These are phyloP conservation scores for Eragrostis nindensis DNA, from an alignment of 176 grass and related monocot genomes.

Conservation along the genomic window DNA sequence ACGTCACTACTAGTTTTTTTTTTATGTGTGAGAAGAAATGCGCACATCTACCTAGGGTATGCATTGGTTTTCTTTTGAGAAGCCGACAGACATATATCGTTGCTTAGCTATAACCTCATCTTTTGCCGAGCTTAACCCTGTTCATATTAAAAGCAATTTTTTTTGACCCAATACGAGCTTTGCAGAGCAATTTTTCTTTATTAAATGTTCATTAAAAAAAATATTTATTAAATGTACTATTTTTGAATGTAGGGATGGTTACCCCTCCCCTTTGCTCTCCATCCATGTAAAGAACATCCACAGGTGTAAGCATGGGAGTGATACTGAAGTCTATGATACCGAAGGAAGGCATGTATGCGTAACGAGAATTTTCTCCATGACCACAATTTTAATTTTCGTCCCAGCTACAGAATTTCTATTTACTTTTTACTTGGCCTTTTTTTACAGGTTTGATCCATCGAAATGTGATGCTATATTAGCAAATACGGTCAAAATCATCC, in stretches of 20 bases:
- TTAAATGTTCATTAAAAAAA: no score
- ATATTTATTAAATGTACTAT: no score
- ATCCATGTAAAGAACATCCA: constrained; percentile 72
- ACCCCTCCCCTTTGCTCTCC: constrained; percentile 59
- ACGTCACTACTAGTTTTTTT: neutral
- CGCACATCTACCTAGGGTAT: neutral
- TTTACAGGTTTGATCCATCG: constrained; percentile 62
- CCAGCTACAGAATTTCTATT: constrained; percentile 3
- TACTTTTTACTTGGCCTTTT: neutral
- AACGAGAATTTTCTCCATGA: no score
- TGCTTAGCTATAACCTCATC: neutral
- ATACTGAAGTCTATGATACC: constrained; percentile 67
- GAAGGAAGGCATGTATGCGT: constrained; percentile 64
- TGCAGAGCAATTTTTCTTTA: no score
- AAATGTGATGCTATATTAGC: constrained; percentile 71
- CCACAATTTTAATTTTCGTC: neutral
- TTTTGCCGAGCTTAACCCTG: no score
- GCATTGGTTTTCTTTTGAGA: constrained; percentile 1
- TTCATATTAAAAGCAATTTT: no score
- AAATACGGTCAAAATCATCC: constrained; percentile 57
- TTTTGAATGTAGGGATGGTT: constrained; percentile 53
- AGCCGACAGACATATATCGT: no score
- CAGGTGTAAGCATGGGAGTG: constrained; percentile 71
- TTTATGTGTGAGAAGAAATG: constrained; percentile 1
- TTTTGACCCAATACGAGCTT: neutral